A percentile compares a stretch with the other conserved stretches of the same genome.
Conservation (phyloP, 2,329 filamentous ascomycete genomes). For the Penicillium sp. region DNA sequence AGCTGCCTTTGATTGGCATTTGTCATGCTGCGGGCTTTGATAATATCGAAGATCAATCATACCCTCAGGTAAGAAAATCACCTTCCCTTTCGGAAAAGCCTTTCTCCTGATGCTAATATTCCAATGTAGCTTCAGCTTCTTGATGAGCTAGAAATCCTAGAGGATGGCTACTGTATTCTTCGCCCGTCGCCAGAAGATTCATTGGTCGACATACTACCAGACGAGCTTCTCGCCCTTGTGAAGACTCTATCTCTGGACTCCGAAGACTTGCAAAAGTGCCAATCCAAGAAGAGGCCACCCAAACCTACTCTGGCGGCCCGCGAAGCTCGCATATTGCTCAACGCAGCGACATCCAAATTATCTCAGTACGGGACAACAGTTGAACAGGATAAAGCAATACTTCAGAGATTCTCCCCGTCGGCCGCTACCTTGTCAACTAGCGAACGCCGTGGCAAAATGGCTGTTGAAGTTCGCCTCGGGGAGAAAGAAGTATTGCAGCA, state of each 20-base stretch:
- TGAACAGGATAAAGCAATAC: conserved; percentile 47
- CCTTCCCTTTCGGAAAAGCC: not conserved
- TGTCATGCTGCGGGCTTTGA: conserved; percentile 36
- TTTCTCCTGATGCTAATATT: conserved; percentile 14
- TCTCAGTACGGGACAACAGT: conserved; percentile 52
- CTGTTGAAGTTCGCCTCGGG: conserved; percentile 63
- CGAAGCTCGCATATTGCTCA: conserved; percentile 32
- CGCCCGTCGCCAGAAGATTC: conserved; percentile 24
- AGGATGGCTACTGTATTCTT: conserved; percentile 67
- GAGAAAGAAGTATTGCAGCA: conserved; percentile 66
- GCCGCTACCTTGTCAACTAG: conserved; percentile 33
- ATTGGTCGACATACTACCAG: conserved; percentile 33
- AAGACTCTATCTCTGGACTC: conserved; percentile 30
- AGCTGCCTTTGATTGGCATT: conserved; percentile 64
- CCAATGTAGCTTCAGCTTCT: conserved; percentile 49
- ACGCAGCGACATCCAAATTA: conserved; percentile 31
- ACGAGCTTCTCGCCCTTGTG: conserved; percentile 37
- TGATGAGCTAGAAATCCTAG: conserved; percentile 60
- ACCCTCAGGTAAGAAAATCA: conserved; percentile 3
- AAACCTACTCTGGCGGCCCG: conserved; percentile 27
- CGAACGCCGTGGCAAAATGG: conserved; percentile 51
- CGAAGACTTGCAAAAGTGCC: conserved; percentile 31
- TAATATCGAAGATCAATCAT: conserved; percentile 12
- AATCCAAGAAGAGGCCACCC: conserved; percentile 33
- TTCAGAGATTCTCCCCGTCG: conserved; percentile 30